Evolutionary conservation across 148 eudicot genomes (phyloP).

Genomic region (Heliamphora exappendiculata): DNA sequence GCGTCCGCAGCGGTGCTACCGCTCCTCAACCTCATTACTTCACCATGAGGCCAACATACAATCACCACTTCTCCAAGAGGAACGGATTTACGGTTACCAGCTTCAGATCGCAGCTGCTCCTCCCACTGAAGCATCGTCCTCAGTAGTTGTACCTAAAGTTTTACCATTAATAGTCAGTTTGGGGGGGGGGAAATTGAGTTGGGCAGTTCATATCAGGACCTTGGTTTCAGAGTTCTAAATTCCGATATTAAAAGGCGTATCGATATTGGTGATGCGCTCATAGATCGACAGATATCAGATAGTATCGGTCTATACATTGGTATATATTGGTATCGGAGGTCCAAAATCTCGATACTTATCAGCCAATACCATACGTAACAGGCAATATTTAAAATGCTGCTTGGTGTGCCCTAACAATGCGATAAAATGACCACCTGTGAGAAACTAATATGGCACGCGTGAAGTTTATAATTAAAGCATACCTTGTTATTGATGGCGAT

Average conservation of each 20-base stretch:
- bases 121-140: conserved; percentile 99
- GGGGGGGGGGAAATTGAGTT: not conserved
- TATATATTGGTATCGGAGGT: too few relatives aligned
- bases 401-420: not conserved
- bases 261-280: too few relatives aligned
- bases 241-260: too few relatives aligned
- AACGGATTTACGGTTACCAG: conserved; percentile 24
- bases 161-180: not conserved
- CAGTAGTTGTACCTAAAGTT: conserved; percentile 55
- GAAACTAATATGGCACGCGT: not conserved
- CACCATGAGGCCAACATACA: conserved; percentile 81
- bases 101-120: conserved; percentile 69
- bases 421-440: not conserved
- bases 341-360: too few relatives aligned
- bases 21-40: conserved; percentile 59
- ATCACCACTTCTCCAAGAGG: conserved; percentile 65
- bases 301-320: too few relatives aligned
- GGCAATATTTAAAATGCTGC: too few relatives aligned
- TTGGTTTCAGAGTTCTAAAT: too few relatives aligned
- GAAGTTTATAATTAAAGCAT: not conserved
- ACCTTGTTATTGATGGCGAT: conserved; percentile 80
- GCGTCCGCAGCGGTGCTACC: conserved; percentile 96
- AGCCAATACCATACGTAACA: too few relatives aligned
- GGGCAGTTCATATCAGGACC: too few relatives aligned
- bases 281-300: too few relatives aligned